These are phyloP conservation scores for Lentithecium fluviatile DNA, from an alignment of 495 filamentous ascomycete genomes.

Conservation along the genomic window DNA sequence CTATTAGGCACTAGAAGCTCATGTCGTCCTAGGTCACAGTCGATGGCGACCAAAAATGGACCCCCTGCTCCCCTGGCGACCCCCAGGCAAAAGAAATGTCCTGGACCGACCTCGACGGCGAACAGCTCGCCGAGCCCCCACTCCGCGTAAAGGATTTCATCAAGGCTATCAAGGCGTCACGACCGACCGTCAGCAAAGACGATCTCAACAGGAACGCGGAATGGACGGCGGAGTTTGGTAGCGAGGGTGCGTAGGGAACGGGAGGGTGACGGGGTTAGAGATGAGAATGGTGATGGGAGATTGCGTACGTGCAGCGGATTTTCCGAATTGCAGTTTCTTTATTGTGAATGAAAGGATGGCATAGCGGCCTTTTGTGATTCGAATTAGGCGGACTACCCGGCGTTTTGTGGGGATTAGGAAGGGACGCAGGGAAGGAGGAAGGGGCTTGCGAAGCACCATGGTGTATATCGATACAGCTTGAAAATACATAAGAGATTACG, in stretches of 20 bases:
- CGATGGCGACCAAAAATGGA: constrained; percentile 73
- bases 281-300: no score
- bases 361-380: constrained; percentile 8
- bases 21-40: constrained; percentile 57
- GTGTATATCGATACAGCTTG: no score
- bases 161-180: constrained; percentile 79
- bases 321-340: no score
- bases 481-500: no score
- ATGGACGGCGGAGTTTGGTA: constrained; percentile 97
- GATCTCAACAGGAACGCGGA: constrained; percentile 83
- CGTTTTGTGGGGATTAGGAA: no score
- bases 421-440: no score
- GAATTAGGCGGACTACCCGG: no score
- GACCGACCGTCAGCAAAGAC: constrained; percentile 83
- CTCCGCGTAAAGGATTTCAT: constrained; percentile 90
- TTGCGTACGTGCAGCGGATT: no score
- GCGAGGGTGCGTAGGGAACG: constrained; percentile 64
- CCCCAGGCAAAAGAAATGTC: constrained; percentile 82
- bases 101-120: constrained; percentile 83
- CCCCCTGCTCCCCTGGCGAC: constrained; percentile 93
- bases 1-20: neutral
- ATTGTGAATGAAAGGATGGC: constrained; percentile 1
- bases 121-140: constrained; percentile 79
- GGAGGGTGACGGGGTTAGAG: neutral
- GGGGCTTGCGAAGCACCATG: no score